Conservation (phyloP, 2,329 filamentous ascomycete species). For the Neocucurbitaria cava region DNA sequence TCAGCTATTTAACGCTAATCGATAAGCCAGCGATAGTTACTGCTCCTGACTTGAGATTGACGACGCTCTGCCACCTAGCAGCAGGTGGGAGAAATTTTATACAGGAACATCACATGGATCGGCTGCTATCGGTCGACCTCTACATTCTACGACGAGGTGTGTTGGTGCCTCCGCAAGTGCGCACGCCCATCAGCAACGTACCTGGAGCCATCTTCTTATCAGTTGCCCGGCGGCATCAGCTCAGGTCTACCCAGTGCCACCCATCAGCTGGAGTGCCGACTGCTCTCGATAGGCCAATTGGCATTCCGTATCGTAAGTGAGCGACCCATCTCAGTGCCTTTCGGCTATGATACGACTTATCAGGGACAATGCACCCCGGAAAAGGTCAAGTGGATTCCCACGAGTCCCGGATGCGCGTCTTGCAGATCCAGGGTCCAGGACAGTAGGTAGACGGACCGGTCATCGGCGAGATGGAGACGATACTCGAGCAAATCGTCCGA, state of each 20-base stretch:
- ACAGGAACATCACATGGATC: neutral
- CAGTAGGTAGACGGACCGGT: slow-evolving; percentile 13
- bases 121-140: neutral
- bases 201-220: neutral
- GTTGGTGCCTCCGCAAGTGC: neutral
- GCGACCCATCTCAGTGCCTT: neutral
- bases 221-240: neutral
- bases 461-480: slow-evolving; percentile 11
- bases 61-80: neutral
- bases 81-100: neutral
- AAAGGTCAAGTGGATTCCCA: slow-evolving; percentile 7
- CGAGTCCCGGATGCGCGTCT: slow-evolving; percentile 3
- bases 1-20: neutral
- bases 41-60: neutral
- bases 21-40: neutral
- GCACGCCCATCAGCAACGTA: neutral
- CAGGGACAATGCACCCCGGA: neutral
- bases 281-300: neutral
- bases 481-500: neutral
- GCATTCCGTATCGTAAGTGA: neutral
- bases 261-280: neutral
- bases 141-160: neutral
- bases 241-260: neutral
- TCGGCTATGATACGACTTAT: slow-evolving; percentile 5
- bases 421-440: slow-evolving; percentile 17